Evolutionary conservation across 108 stramenopile species (phyloP), one percentile per base, ranked within the genome.

Genomic region (Cyclotella baltica): DNA sequence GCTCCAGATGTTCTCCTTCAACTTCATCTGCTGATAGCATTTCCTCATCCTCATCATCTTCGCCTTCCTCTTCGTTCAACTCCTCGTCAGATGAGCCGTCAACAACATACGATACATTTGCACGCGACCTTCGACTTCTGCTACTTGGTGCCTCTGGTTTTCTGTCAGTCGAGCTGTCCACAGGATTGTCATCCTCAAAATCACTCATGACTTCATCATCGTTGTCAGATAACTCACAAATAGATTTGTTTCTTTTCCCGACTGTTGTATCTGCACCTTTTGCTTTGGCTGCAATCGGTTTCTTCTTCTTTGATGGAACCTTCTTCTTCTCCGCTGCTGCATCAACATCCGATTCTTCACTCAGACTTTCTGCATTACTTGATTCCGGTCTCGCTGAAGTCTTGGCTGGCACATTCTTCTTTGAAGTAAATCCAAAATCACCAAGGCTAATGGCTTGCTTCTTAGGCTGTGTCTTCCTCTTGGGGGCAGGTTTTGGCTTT

Each of bases 81-180:
- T 61, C 59, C 2, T 30, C 59, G 15, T 61, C 59, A 61, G 59
- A 61, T 30, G 33, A 34, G 10, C 34, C 59, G 31, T 61, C 59
- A 25, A 56, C 25, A 2, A 13, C 33, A 11, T 61, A 61, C 33
- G 59, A 61, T 61, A 61, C 31, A 1, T 61, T 30, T 4, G 11
- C 31, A 8, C 59, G 31, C 13, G 31, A 30, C 34, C 59, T 33
- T 0, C 59, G 59, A n/a, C 59, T 61, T 20, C 59, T 61, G 16
- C 59, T 33, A 9, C 3, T 61, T 16, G 59, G 16, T 0, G 31
- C 30, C n/a, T 5, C 25, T 27, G 3, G 1, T 23, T 10, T 25
- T 56, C 1, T 16, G 1, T 2, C 47, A 48, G 2, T 48, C 6
- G 1, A n/a, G 2, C n/a, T n/a, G 2, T 48, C n/a, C 19, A n/a